Evolutionary conservation across 495 filamentous ascomycete species (phyloP).

Genomic region (Choiromyces venosus): DNA sequence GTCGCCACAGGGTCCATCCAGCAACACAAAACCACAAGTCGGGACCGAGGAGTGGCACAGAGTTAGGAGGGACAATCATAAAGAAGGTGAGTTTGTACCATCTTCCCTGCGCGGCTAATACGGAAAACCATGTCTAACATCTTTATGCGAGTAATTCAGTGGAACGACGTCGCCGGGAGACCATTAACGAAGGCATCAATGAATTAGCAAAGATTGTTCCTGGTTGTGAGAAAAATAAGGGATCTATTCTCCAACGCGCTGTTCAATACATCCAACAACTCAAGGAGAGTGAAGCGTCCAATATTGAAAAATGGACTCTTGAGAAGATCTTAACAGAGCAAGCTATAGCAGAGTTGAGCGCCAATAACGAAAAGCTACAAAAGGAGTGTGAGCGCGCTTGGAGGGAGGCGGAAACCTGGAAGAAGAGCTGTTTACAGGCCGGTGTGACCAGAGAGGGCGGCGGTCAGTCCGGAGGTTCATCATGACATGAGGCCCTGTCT

Average conservation of each 20-base stretch:
- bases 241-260: conserved; percentile 87
- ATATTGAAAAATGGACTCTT: conserved; percentile 93
- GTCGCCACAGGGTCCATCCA: conserved; percentile 31
- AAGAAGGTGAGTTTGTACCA: conserved; percentile 68
- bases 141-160: conserved; percentile 51
- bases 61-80: conserved; percentile 95
- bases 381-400: conserved; percentile 65
- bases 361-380: conserved; percentile 86
- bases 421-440: conserved; percentile 69
- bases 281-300: conserved; percentile 86
- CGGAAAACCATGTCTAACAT: neutral
- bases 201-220: conserved; percentile 96
- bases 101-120: conserved; percentile 8
- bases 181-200: conserved; percentile 98
- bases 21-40: conserved; percentile 68
- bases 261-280: conserved; percentile 90
- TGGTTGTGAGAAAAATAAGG: conserved; percentile 98
- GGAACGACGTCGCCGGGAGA: conserved; percentile 92
- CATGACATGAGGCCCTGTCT: conserved; percentile 34
- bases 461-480: conserved; percentile 35
- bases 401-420: conserved; percentile 77
- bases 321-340: conserved; percentile 94
- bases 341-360: conserved; percentile 83
- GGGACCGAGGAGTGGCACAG: conserved; percentile 98
- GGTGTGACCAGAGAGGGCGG: conserved; percentile 51